phyloP scores from a whole-genome alignment of 2,329 filamentous ascomycete genomes.

The Ceratocystiopsis sp. region DNA sequence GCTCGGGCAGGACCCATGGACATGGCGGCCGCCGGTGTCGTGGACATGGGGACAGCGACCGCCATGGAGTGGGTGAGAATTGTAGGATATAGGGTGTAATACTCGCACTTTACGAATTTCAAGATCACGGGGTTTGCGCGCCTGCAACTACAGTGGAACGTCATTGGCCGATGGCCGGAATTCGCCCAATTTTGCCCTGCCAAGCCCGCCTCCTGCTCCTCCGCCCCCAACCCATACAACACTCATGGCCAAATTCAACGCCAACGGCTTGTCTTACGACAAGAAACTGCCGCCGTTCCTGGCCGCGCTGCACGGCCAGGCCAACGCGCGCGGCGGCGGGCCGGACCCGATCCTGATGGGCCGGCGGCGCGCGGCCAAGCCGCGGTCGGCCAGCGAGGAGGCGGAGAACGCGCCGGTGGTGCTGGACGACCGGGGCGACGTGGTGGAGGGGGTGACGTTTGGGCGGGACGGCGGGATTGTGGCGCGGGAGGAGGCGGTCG shows the following conservation, averaged over 20 bases:
- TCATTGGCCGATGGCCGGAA: too few relatives aligned
- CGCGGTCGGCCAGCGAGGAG: conserved; percentile 45
- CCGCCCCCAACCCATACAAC: too few relatives aligned
- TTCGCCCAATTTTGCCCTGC: too few relatives aligned
- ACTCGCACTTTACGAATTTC: too few relatives aligned
- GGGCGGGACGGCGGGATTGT: conserved; percentile 20
- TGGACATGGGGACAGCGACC: too few relatives aligned
- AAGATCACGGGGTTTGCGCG: too few relatives aligned
- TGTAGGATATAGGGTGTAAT: too few relatives aligned
- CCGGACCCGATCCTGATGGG: conserved; percentile 35
- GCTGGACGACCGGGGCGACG: conserved; percentile 55
- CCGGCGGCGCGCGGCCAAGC: conserved; percentile 31
- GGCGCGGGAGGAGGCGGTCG: conserved; percentile 1
- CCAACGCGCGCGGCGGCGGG: conserved; percentile 29
- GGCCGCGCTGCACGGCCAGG: conserved; percentile 35
- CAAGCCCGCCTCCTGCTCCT: too few relatives aligned
- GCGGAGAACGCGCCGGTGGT: conserved; percentile 63
- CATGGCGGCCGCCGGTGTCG: too few relatives aligned
- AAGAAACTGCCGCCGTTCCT: conserved; percentile 43
- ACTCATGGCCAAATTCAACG: conserved; percentile 38
- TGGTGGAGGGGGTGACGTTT: conserved; percentile 24
- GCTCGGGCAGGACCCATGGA: too few relatives aligned
- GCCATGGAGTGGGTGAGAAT: too few relatives aligned
- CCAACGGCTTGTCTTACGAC: conserved; percentile 55
- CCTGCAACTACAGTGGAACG: too few relatives aligned